phyloP scores from a whole-genome alignment of 805 yeast genomes.

The Brettanomyces sp. region DNA sequence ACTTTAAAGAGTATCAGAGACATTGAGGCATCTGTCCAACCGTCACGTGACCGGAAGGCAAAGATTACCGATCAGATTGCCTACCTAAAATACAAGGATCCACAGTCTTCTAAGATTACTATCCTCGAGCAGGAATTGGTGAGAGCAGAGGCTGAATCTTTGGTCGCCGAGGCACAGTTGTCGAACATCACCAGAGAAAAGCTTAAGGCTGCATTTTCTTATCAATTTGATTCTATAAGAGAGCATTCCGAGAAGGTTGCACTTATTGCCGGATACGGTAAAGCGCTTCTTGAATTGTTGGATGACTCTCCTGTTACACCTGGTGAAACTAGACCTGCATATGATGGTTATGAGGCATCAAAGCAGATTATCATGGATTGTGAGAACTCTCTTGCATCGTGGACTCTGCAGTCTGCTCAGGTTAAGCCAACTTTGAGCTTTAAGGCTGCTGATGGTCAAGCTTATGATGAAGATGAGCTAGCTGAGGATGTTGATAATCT shows the following conservation, averaged over 20 bases:
- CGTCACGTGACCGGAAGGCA: slow-evolving; percentile 78
- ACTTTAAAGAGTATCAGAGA: slow-evolving; percentile 75
- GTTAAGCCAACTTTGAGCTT: slow-evolving; percentile 75
- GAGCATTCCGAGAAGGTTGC: slow-evolving; percentile 83
- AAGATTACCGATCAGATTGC: slow-evolving; percentile 82
- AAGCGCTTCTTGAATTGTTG: slow-evolving; percentile 71
- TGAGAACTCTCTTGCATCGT: slow-evolving; percentile 70
- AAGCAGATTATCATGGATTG: slow-evolving; percentile 82
- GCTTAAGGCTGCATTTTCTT: slow-evolving; percentile 74
- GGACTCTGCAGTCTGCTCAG: slow-evolving; percentile 79
- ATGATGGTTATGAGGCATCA: slow-evolving; percentile 83
- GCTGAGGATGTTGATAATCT: slow-evolving; percentile 38
- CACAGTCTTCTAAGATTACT: slow-evolving; percentile 71
- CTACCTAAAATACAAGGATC: slow-evolving; percentile 75
- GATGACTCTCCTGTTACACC: slow-evolving; percentile 85
- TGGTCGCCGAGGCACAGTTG: slow-evolving; percentile 87
- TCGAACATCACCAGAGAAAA: slow-evolving; percentile 84
- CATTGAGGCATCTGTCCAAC: slow-evolving; percentile 82
- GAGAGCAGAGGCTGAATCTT: slow-evolving; percentile 84
- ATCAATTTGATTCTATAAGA: slow-evolving; percentile 77
- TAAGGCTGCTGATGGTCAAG: slow-evolving; percentile 33
- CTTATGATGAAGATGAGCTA: slow-evolving; percentile 46
- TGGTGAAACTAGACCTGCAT: slow-evolving; percentile 86
- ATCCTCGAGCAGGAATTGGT: slow-evolving; percentile 83
- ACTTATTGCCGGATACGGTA: slow-evolving; percentile 83